Conservation (phyloP, 2,329 filamentous ascomycete species). For the Talaromyces amestolkiae region DNA sequence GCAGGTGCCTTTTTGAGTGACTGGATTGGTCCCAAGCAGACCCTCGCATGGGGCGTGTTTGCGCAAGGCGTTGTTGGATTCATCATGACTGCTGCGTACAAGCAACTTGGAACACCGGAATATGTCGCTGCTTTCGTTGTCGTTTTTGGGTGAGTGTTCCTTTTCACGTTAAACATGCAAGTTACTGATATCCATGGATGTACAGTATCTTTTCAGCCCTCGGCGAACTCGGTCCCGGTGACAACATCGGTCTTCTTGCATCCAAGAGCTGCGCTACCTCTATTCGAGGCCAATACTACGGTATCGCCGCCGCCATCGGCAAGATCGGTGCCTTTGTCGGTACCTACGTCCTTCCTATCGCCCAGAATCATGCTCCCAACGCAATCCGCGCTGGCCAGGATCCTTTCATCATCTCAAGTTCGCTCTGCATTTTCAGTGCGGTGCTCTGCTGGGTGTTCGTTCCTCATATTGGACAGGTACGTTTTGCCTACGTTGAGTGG, state of each 20-base stretch:
- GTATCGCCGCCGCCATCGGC: slow-evolving; percentile 47
- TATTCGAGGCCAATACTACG: slow-evolving; percentile 74
- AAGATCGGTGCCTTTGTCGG: slow-evolving; percentile 72
- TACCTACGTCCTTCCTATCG: slow-evolving; percentile 75
- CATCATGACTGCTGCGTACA: slow-evolving; percentile 81
- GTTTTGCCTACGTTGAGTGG: neutral
- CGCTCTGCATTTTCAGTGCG: slow-evolving; percentile 73
- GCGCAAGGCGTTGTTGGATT: slow-evolving; percentile 78
- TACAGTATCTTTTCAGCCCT: slow-evolving; percentile 67
- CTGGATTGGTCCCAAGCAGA: slow-evolving; percentile 72
- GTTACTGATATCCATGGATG: neutral
- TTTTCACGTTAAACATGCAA: neutral
- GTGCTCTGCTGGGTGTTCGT: slow-evolving; percentile 64
- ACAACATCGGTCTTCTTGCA: slow-evolving; percentile 85
- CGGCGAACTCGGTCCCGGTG: slow-evolving; percentile 79
- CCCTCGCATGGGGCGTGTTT: slow-evolving; percentile 67
- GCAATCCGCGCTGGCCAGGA: slow-evolving; percentile 68
- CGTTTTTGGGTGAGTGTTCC: slow-evolving; percentile 60
- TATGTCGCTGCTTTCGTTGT: slow-evolving; percentile 75
- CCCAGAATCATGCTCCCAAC: slow-evolving; percentile 57
- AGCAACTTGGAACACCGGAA: slow-evolving; percentile 61
- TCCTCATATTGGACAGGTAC: slow-evolving; percentile 66
- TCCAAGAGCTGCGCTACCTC: slow-evolving; percentile 86
- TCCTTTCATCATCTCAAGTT: slow-evolving; percentile 82
- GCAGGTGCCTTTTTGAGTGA: slow-evolving; percentile 75